phyloP scores from a whole-genome alignment of 2,329 filamentous ascomycete genomes.

The Fusarium sp. region DNA sequence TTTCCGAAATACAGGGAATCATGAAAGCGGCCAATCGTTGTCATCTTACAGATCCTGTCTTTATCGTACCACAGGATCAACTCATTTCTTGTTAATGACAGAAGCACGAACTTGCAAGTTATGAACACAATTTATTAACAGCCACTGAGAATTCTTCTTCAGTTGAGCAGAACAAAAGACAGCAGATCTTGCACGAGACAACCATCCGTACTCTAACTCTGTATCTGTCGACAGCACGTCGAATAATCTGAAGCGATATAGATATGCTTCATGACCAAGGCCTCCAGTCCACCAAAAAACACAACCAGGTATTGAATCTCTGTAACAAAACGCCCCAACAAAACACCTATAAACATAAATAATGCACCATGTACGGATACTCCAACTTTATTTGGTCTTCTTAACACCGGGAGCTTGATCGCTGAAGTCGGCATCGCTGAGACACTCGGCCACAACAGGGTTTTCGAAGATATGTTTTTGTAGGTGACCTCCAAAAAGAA shows the following conservation, averaged over 20 bases:
- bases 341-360: constrained; percentile 7
- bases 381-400: constrained; percentile 19
- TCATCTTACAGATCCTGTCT: background rate
- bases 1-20: background rate
- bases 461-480: constrained; percentile 54
- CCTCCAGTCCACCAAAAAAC: background rate
- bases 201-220: background rate
- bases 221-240: background rate
- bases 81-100: too few relatives aligned
- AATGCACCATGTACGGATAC: background rate
- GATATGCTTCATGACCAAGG: background rate
- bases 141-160: background rate
- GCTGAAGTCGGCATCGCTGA: constrained; percentile 52
- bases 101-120: background rate
- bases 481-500: constrained; percentile 59
- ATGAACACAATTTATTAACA: constrained; percentile 1
- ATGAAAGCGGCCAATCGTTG: background rate
- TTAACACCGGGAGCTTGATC: constrained; percentile 36
- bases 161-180: background rate
- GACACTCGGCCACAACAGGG: constrained; percentile 53
- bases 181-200: background rate
- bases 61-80: background rate
- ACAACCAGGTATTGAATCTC: constrained; percentile 19
- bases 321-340: constrained; percentile 25
- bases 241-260: background rate